Conservation (phyloP, 805 yeast species). For the Cyberlindnera nakhonratchasimensis region DNA sequence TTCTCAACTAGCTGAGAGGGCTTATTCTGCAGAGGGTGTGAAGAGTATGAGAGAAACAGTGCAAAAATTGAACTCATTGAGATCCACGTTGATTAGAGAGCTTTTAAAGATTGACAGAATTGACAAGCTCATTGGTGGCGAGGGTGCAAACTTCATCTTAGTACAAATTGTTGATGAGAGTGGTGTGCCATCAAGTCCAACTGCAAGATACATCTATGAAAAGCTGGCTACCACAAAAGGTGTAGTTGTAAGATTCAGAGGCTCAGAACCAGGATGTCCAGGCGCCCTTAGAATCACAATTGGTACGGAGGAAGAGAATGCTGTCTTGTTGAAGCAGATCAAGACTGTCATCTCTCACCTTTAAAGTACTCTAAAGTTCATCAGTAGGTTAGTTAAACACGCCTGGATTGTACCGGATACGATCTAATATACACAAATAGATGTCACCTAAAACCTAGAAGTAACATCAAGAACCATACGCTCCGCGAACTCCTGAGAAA, state of each 20-base stretch:
- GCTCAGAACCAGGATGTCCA: slow-evolving; percentile 80
- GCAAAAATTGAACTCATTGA: slow-evolving; percentile 47
- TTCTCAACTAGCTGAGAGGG: slow-evolving; percentile 69
- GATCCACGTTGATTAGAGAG: slow-evolving; percentile 48
- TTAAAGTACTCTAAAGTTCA: too few relatives aligned
- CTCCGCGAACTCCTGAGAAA: slow-evolving; percentile 8
- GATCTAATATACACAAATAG: slow-evolving; percentile 1
- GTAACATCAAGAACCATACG: slow-evolving; percentile 16
- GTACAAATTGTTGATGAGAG: slow-evolving; percentile 60
- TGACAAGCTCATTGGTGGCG: slow-evolving; percentile 75
- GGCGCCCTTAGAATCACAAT: slow-evolving; percentile 87
- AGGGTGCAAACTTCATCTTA: slow-evolving; percentile 82
- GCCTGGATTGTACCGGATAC: slow-evolving; percentile 3
- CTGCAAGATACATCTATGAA: slow-evolving; percentile 66
- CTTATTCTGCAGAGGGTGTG: slow-evolving; percentile 59
- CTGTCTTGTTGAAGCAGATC: slow-evolving; percentile 49
- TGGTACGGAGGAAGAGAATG: slow-evolving; percentile 80
- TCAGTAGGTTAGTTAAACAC: too few relatives aligned
- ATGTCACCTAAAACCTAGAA: slow-evolving; percentile 9
- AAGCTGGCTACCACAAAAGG: slow-evolving; percentile 65
- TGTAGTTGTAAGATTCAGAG: slow-evolving; percentile 90
- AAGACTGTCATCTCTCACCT: slow-evolving; percentile 30
- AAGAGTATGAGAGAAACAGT: slow-evolving; percentile 55
- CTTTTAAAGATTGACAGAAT: slow-evolving; percentile 58
- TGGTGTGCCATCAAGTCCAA: slow-evolving; percentile 62